Evolutionary conservation across 495 filamentous ascomycete species (phyloP).

Genomic region (Jackrogersella multiformis): DNA sequence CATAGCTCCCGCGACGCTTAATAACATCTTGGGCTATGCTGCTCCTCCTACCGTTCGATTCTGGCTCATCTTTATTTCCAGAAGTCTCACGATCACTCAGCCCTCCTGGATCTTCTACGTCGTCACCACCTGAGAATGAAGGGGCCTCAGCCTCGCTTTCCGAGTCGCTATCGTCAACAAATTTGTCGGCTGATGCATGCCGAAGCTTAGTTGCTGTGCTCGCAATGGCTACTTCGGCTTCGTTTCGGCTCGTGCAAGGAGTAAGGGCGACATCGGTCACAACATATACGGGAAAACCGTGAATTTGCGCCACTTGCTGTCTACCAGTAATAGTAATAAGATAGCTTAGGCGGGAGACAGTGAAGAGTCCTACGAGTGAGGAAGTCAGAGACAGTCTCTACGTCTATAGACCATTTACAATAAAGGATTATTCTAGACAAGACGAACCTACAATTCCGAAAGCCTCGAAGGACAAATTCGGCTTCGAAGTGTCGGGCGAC

Average conservation of each 20-base stretch:
- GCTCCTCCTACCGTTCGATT: conserved; percentile 47
- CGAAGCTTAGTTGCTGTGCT: conserved; percentile 65
- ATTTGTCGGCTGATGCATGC: conserved; percentile 41
- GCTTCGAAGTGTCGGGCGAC: conserved; percentile 44
- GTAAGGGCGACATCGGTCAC: conserved; percentile 88
- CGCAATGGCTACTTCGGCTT: conserved; percentile 74
- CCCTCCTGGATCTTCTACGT: conserved; percentile 43
- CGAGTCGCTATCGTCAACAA: conserved; percentile 49
- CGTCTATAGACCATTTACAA: conserved; percentile 1
- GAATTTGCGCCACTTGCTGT: conserved; percentile 86
- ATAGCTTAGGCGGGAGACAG: conserved; percentile 76
- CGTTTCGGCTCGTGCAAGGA: conserved; percentile 77
- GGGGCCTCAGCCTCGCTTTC: conserved; percentile 52
- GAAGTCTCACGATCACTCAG: conserved; percentile 43
- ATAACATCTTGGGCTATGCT: conserved; percentile 87
- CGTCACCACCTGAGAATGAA: conserved; percentile 41
- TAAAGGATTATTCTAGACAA: background rate
- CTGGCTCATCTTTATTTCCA: conserved; percentile 26
- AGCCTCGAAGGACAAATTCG: conserved; percentile 69
- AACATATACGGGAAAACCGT: conserved; percentile 82
- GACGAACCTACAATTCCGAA: conserved; percentile 86
- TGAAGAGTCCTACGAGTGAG: conserved; percentile 68
- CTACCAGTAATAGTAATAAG: conserved; percentile 84
- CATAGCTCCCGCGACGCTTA: conserved; percentile 77
- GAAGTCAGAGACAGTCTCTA: background rate